Base-by-base conservation (phyloP, 192 early-diverging fungal genomes). In the Diversispora epigaea region DNA sequence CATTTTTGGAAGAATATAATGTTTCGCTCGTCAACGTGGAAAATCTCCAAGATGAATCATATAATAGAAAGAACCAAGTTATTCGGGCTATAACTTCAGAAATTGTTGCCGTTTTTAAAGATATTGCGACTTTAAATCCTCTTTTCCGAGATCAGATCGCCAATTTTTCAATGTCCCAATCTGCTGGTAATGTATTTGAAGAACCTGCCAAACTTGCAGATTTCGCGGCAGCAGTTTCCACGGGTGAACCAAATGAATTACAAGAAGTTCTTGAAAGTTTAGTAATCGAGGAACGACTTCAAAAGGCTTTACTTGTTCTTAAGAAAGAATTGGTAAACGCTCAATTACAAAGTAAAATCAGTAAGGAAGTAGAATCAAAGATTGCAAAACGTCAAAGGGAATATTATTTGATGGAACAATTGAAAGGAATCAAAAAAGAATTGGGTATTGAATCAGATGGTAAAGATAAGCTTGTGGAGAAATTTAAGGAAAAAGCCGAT, bases 401-500 rank as follows among this genome's bases (percentile, higher is more conserved):
- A 82, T 99, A 96, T 84, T 99, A 96, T 72, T 81, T 99, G 80
- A 98, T 97, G 95, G 98, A 99, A 84, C 98, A 99, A 82, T 87
- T 99, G 74, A 98, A 97, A 83, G 96, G 96, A 1, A 99, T 99
- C 81, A 99, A 99, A 82, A 97, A 96, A 86, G 96, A 99, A 82
- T 86, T 99, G 17, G 98, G 98, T 11, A 88, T 99, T 45, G 98
- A 99, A 78, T 90, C 87, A 63, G 98, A 99, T 78, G 98, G 98
- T 57, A 99, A 99, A 82, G 98, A 99, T 77, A 99, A 97, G 79
- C 80, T 99, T 50, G 91, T 97, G 8, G 94, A 94, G 67, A 92
- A 92, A 78, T 99, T 99, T 78, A 95, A 92, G 79, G 94, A 90
- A 62, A 91, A 93, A 75, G 93, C 91, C 0, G 80, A 82, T 62